Evolutionary conservation across 257 asterid species (phyloP).

Genomic region (Solanum sejunctum): DNA sequence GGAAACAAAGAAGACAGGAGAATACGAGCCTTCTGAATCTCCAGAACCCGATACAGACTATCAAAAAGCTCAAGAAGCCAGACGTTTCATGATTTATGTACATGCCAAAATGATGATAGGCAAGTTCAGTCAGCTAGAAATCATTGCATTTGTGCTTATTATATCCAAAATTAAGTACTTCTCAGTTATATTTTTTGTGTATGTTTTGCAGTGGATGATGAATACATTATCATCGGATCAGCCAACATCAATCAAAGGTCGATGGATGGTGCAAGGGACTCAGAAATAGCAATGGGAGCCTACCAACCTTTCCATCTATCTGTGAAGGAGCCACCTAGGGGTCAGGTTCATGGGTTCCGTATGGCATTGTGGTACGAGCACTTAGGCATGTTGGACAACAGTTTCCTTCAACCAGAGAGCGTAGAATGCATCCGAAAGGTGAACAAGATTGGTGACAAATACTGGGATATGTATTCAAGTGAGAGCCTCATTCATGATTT

Average conservation of each 20-base stretch:
- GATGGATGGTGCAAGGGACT: not conserved
- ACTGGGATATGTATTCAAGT: constrained; percentile 6
- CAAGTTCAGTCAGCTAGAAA: not conserved
- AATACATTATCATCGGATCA: not conserved
- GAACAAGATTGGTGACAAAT: constrained; percentile 3
- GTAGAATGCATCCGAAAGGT: constrained; percentile 2
- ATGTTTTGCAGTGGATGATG: not conserved
- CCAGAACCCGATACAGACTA: not conserved
- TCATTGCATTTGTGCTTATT: not conserved
- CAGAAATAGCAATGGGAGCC: constrained; percentile 2
- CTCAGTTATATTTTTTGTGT: not conserved
- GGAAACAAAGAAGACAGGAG: constrained; percentile 3
- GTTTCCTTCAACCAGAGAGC: constrained; percentile 1
- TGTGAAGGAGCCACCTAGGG: not conserved
- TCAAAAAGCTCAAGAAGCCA: constrained; percentile 1
- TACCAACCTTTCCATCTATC: constrained; percentile 3
- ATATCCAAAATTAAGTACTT: not conserved
- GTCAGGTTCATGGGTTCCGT: constrained; percentile 3
- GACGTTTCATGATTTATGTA: constrained; percentile 9
- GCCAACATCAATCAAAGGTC: not conserved
- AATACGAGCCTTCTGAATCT: constrained; percentile 2
- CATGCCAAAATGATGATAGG: constrained; percentile 9
- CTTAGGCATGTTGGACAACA: not conserved
- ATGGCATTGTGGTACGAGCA: constrained; percentile 10
- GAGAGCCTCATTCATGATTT: not conserved